Evolutionary conservation across 2,329 filamentous ascomycete genomes (phyloP).

Genomic region (Emericellopsis cladophorae): DNA sequence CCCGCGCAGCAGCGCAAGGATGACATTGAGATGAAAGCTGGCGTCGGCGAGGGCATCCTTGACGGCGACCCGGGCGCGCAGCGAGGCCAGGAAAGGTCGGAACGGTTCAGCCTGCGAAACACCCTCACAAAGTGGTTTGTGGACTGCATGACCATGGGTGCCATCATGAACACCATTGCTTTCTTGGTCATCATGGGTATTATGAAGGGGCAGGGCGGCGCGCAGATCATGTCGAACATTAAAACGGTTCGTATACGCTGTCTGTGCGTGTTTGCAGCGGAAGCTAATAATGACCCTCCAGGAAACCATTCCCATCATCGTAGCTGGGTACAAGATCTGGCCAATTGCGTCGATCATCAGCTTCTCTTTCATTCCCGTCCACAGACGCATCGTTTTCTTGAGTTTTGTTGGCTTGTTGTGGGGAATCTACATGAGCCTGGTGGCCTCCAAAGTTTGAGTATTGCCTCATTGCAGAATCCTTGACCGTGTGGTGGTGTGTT

Average conservation of each 20-base stretch:
- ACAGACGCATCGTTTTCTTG: constrained; percentile 34
- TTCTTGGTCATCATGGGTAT: constrained; percentile 34
- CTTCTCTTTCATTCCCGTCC: constrained; percentile 35
- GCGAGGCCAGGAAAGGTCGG: constrained; percentile 50
- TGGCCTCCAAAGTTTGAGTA: constrained; percentile 25
- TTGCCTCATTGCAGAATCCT: too few relatives aligned
- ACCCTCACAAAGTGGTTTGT: constrained; percentile 36
- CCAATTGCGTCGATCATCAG: constrained; percentile 36
- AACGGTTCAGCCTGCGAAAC: constrained; percentile 25
- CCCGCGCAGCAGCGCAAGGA: constrained; percentile 6
- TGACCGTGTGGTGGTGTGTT: too few relatives aligned
- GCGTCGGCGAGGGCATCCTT: background rate
- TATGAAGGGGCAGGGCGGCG: constrained; percentile 24
- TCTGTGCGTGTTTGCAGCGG: background rate
- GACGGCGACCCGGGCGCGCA: background rate
- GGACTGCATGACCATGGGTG: constrained; percentile 33
- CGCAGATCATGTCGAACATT: constrained; percentile 24
- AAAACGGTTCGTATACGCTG: constrained; percentile 13
- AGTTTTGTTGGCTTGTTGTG: constrained; percentile 34
- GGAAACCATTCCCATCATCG: constrained; percentile 33
- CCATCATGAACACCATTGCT: constrained; percentile 30
- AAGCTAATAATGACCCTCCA: constrained; percentile 2
- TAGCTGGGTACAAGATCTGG: constrained; percentile 39
- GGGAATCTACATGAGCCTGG: constrained; percentile 38
- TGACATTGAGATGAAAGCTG: constrained; percentile 13